Evolutionary conservation across 2,329 filamentous ascomycete genomes (phyloP).

Genomic region (Aspergillus amoenus): DNA sequence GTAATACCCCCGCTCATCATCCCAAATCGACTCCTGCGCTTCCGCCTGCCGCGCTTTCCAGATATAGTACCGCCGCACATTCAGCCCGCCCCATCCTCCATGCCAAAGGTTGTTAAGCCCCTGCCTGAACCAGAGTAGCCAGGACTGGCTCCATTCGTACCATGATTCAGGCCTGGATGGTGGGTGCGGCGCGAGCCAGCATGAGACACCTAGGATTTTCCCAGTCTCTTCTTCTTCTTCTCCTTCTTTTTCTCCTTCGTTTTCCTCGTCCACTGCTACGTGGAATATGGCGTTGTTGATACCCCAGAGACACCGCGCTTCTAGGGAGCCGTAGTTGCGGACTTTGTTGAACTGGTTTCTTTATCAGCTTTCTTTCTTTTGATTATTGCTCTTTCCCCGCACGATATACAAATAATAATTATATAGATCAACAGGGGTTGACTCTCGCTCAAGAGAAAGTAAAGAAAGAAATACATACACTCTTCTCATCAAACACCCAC

Average conservation of each 20-base stretch:
- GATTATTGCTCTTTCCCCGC: not conserved
- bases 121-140: slow-evolving; percentile 64
- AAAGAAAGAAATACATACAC: slow-evolving; percentile 47
- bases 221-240: slow-evolving; percentile 26
- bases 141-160: slow-evolving; percentile 62
- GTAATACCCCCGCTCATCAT: slow-evolving; percentile 68
- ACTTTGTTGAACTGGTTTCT: slow-evolving; percentile 54
- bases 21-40: slow-evolving; percentile 65
- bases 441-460: not conserved
- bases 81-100: slow-evolving; percentile 64
- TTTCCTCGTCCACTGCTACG: slow-evolving; percentile 61
- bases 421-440: no score
- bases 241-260: not conserved
- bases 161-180: slow-evolving; percentile 56
- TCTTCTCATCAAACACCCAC: slow-evolving; percentile 59
- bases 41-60: slow-evolving; percentile 70
- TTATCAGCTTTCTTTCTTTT: not conserved
- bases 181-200: slow-evolving; percentile 65
- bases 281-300: slow-evolving; percentile 72
- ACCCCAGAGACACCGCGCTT: slow-evolving; percentile 68
- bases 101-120: slow-evolving; percentile 65
- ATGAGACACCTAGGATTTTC: slow-evolving; percentile 66
- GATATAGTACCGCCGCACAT: slow-evolving; percentile 67
- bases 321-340: slow-evolving; percentile 63
- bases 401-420: no score